Base-by-base conservation (phyloP, 345 rosid species). In the Salix purpurea region DNA sequence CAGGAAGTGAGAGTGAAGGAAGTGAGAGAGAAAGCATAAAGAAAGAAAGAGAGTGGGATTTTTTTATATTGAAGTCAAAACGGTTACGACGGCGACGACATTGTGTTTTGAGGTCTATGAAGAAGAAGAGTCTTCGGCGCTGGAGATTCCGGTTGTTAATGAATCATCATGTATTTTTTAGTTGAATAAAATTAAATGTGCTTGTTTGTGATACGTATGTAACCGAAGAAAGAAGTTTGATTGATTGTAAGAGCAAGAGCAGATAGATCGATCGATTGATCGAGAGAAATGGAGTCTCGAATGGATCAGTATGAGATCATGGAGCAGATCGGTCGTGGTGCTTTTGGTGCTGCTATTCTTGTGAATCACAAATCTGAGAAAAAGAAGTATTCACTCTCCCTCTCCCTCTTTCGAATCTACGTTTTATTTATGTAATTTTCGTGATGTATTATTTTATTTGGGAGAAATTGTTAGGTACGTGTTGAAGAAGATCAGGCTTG, bases 241-340 rank as follows among this genome's bases (percentile, higher is more conserved):
- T 79, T 75, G 82, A 70, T 73, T 39, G 56, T 44, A 39, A 32
- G 42, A 50, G 71, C 66, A 50, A 14, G 65, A 36, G 23, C 21
- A 44, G 72, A 54, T 11, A 36, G 37, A 36, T 36, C 37, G 37
- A 36, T 36, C 37, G 37, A 67, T 42, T 14, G 46, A 42, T 42
- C 46, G 44, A 30, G 65, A 79, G 82, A 60, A 70, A 89, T 93
- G 94, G 97, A 93, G 88, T 96, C 99, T 40, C 87, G 97, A 48
- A 96, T 96, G 99, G 99, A 96, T 90, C 97, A 89, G 76, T 96
- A 96, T 64, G 99, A 96, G 91, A 89, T 96, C 86, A 96, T 96
- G 98, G 99, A 93, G 79, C 99, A 93, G 93, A 93, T 96, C 87
- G 99, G 98, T 11, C 91, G 99, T 34, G 99, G 99, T 2, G 99